Conservation (phyloP, 768 basidiomycete genomes). For the Russula earlei region DNA sequence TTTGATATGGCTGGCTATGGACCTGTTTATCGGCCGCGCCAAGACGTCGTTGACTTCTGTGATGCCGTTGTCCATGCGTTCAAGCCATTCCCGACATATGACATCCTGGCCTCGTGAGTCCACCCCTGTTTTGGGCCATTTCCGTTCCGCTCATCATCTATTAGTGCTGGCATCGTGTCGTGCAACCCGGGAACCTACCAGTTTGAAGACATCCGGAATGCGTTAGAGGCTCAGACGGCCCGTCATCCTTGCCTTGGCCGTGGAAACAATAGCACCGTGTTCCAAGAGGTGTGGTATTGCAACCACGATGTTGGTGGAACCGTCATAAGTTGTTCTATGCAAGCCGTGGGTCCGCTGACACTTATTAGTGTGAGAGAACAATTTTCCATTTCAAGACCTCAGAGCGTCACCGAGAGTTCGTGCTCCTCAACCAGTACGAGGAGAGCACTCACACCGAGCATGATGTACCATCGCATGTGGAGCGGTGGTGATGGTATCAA, state of each 20-base stretch:
- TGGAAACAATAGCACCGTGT: slow-evolving; percentile 40
- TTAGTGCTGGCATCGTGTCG: slow-evolving; percentile 44
- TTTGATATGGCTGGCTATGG: slow-evolving; percentile 67
- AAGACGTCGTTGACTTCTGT: slow-evolving; percentile 64
- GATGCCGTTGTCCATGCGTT: slow-evolving; percentile 50
- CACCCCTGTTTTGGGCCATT: not conserved
- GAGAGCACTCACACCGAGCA: slow-evolving; percentile 44
- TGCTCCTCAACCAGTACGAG: slow-evolving; percentile 52
- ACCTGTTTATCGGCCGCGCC: slow-evolving; percentile 44
- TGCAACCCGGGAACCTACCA: slow-evolving; percentile 60
- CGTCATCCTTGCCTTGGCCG: slow-evolving; percentile 60
- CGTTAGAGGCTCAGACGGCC: slow-evolving; percentile 49
- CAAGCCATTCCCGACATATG: slow-evolving; percentile 55
- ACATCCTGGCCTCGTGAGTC: slow-evolving; percentile 56
- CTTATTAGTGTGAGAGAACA: slow-evolving; percentile 37
- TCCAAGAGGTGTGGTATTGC: slow-evolving; percentile 63
- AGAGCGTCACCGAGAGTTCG: slow-evolving; percentile 40
- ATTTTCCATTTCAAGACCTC: slow-evolving; percentile 51
- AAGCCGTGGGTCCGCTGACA: not conserved
- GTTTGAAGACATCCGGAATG: slow-evolving; percentile 41
- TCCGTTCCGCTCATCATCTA: not conserved
- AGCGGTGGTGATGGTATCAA: slow-evolving; percentile 12
- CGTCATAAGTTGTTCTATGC: slow-evolving; percentile 30
- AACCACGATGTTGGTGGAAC: slow-evolving; percentile 58
- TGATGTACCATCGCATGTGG: slow-evolving; percentile 29